A percentile compares a stretch with the other conserved stretches of the same genome.
Conservation (phyloP, 305 asterid species). For the Fraxinus greggii region DNA sequence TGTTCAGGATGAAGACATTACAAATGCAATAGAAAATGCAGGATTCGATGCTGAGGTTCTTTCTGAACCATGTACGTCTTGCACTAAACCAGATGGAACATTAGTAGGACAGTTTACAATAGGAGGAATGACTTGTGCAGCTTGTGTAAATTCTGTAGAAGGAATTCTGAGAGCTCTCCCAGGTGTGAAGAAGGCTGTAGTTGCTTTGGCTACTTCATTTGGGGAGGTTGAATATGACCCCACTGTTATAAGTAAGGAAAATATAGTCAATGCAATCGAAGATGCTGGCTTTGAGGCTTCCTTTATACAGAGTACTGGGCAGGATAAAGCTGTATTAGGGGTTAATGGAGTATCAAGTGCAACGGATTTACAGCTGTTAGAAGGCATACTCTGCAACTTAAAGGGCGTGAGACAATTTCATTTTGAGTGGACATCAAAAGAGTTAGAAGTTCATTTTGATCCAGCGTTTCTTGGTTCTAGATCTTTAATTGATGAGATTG, state of each 20-base stretch:
- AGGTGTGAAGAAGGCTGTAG: conserved; percentile 83
- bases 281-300: conserved; percentile 99
- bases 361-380: conserved; percentile 63
- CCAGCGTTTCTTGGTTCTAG: conserved; percentile 87
- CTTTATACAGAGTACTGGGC: conserved; percentile 87
- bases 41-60: conserved; percentile 96
- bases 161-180: conserved; percentile 74
- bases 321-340: conserved; percentile 72
- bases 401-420: conserved; percentile 73
- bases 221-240: conserved; percentile 96
- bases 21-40: conserved; percentile 87
- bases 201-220: conserved; percentile 79
- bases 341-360: conserved; percentile 69
- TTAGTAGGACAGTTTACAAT: conserved; percentile 89
- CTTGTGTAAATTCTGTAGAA: conserved; percentile 95
- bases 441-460: conserved; percentile 77
- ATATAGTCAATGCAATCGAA: conserved; percentile 70
- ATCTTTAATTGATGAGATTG: conserved; percentile 71
- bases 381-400: conserved; percentile 59
- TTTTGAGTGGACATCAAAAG: conserved; percentile 50
- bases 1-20: conserved; percentile 76
- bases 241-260: conserved; percentile 61
- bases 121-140: conserved; percentile 98
- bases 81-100: conserved; percentile 44
- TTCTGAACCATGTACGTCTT: conserved; percentile 52